These are phyloP conservation scores for Eurotiales sp. DNA, from an alignment of 2,329 filamentous ascomycete genomes.

Conservation along the genomic window DNA sequence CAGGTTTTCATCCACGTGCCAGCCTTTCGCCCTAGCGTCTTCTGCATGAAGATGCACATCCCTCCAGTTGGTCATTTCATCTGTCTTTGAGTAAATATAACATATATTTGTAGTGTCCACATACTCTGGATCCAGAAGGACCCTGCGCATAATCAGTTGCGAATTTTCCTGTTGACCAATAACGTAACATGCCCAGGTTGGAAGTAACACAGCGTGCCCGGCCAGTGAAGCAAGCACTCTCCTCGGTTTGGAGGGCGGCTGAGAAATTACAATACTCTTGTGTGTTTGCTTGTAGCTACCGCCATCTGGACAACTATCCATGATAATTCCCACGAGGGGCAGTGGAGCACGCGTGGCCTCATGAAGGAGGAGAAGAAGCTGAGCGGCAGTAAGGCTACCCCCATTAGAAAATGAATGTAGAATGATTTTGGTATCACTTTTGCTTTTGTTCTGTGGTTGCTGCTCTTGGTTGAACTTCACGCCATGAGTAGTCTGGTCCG, in stretches of 20 bases:
- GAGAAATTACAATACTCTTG: constrained; percentile 14
- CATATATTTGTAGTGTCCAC: constrained; percentile 1
- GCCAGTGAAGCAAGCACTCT: neutral
- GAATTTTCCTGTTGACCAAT: constrained; percentile 5
- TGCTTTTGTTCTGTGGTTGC: neutral
- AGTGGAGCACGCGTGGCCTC: constrained; percentile 14
- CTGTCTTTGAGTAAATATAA: constrained; percentile 9
- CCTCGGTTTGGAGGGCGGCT: neutral
- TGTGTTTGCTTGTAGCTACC: constrained; percentile 17
- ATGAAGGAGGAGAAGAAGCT: constrained; percentile 18
- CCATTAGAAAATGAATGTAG: constrained; percentile 34
- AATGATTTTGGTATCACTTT: constrained; percentile 16
- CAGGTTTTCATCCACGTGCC: constrained; percentile 6
- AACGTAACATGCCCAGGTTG: neutral
- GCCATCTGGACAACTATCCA: constrained; percentile 26
- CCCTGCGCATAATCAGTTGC: constrained; percentile 7
- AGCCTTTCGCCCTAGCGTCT: constrained; percentile 8
- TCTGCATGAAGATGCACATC: constrained; percentile 8
- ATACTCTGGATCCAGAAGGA: constrained; percentile 3
- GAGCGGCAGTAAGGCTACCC: constrained; percentile 23
- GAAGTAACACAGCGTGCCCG: neutral
- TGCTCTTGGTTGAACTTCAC: neutral
- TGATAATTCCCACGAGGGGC: constrained; percentile 19
- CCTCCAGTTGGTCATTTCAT: constrained; percentile 7
- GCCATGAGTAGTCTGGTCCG: neutral